phyloP scores from a whole-genome alignment of 768 basidiomycete genomes.

The Omphalotus guepiniiformis region DNA sequence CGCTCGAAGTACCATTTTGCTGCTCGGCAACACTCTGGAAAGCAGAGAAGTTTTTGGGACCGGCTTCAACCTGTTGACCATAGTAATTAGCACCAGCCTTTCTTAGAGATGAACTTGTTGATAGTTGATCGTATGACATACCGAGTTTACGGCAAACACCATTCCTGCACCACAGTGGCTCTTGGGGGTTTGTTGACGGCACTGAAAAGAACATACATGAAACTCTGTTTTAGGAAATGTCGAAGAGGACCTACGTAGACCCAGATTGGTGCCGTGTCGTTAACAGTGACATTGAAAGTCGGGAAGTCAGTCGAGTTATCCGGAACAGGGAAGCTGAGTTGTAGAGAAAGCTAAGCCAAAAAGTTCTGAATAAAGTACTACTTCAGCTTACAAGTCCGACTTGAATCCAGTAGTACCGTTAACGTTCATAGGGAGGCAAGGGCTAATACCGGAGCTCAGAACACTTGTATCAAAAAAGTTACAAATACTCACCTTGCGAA shows the following conservation, averaged over 20 bases:
- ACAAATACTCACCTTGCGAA: constrained; percentile 19
- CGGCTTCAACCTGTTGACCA: constrained; percentile 21
- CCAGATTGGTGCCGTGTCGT: constrained; percentile 56
- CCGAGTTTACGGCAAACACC: too few relatives aligned
- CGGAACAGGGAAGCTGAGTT: constrained; percentile 36
- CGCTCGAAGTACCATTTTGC: constrained; percentile 27
- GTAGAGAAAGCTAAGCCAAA: too few relatives aligned
- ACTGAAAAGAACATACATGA: constrained; percentile 21
- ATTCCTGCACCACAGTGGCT: constrained; percentile 51
- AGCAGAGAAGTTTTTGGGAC: constrained; percentile 27
- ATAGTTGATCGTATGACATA: constrained; percentile 22
- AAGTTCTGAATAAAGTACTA: too few relatives aligned
- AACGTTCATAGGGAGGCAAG: not conserved
- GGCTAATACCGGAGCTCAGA: not conserved
- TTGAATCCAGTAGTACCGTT: too few relatives aligned
- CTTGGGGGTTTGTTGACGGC: constrained; percentile 33
- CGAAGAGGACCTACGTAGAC: constrained; percentile 39
- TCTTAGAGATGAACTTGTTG: constrained; percentile 17
- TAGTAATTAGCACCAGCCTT: too few relatives aligned
- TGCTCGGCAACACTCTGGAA: constrained; percentile 28
- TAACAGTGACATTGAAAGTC: constrained; percentile 53
- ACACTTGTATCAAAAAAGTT: not conserved
- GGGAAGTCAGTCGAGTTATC: constrained; percentile 44
- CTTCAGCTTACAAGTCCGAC: too few relatives aligned
- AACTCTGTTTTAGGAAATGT: not conserved